Conservation (phyloP, 2,329 filamentous ascomycete species). For the Fusarium napiforme region DNA sequence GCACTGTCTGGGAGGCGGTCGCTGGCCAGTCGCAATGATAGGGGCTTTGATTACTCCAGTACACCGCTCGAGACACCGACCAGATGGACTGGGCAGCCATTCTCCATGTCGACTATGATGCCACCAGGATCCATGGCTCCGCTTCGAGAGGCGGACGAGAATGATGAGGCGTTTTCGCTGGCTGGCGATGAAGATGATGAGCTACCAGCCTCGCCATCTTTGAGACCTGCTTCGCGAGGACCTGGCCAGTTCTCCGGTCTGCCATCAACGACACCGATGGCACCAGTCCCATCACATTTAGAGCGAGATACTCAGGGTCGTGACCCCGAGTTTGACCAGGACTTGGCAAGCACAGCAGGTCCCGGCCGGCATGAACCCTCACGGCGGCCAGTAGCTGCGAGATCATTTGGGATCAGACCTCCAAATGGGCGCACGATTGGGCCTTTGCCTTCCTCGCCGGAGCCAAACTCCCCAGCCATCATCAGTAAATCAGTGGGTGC, state of each 20-base stretch:
- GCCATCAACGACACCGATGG: slow-evolving; percentile 56
- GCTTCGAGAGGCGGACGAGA: slow-evolving; percentile 47
- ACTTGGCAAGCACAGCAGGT: not conserved
- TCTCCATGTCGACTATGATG: slow-evolving; percentile 50
- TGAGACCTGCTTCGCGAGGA: slow-evolving; percentile 34
- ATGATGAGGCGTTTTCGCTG: slow-evolving; percentile 38
- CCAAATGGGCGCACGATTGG: slow-evolving; percentile 13
- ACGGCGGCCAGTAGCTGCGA: slow-evolving; percentile 14
- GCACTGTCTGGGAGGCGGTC: slow-evolving; percentile 42
- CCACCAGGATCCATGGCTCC: slow-evolving; percentile 46
- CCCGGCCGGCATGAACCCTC: not conserved
- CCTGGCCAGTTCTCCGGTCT: slow-evolving; percentile 37
- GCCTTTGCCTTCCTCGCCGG: slow-evolving; percentile 20
- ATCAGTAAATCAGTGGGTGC: slow-evolving; percentile 37
- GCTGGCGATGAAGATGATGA: slow-evolving; percentile 43
- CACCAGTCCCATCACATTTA: slow-evolving; percentile 57
- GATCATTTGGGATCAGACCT: slow-evolving; percentile 19
- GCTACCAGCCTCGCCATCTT: slow-evolving; percentile 35
- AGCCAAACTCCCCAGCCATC: slow-evolving; percentile 1
- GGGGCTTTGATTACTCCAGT: slow-evolving; percentile 31
- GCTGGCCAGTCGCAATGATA: slow-evolving; percentile 37
- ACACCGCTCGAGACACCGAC: slow-evolving; percentile 56
- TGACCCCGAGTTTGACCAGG: slow-evolving; percentile 13
- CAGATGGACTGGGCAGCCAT: slow-evolving; percentile 57
- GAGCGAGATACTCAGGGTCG: slow-evolving; percentile 49